These are phyloP conservation scores for Phialocephala sp. DNA, from an alignment of 2,329 filamentous ascomycete species.

Conservation along the genomic window DNA sequence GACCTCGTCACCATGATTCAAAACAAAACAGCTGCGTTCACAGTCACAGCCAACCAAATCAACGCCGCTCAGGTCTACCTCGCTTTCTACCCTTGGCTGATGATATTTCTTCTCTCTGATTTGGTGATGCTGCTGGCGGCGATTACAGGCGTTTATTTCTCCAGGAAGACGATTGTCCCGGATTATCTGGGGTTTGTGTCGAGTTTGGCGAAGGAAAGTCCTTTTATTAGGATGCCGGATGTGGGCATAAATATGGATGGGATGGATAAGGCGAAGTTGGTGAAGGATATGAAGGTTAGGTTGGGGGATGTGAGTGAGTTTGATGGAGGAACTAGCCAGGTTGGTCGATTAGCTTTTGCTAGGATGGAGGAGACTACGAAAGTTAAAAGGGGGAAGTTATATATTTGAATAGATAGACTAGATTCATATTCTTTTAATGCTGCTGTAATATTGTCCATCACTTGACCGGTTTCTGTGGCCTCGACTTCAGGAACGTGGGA, in stretches of 20 bases:
- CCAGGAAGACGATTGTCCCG: constrained; percentile 29
- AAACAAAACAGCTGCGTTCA: constrained; percentile 34
- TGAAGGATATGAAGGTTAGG: constrained; percentile 35
- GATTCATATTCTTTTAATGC: neutral
- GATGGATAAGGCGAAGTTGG: constrained; percentile 35
- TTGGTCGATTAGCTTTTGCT: constrained; percentile 34
- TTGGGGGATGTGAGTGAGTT: constrained; percentile 31
- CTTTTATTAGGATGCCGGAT: constrained; percentile 36
- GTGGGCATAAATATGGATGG: constrained; percentile 37
- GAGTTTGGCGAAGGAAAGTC: constrained; percentile 35
- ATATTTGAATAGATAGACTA: constrained; percentile 23
- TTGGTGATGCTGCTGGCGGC: constrained; percentile 32
- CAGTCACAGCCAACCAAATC: constrained; percentile 26
- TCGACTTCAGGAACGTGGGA: neutral
- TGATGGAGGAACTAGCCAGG: constrained; percentile 17
- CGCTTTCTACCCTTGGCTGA: constrained; percentile 32
- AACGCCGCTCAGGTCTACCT: constrained; percentile 28
- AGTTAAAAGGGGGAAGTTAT: constrained; percentile 30
- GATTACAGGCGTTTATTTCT: constrained; percentile 28
- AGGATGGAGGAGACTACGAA: constrained; percentile 33
- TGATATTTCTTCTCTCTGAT: constrained; percentile 30
- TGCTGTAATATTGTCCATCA: no score
- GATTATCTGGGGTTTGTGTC: constrained; percentile 35
- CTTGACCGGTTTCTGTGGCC: no score
- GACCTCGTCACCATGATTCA: constrained; percentile 31